phyloP scores from a whole-genome alignment of 495 filamentous ascomycete genomes.

The Poronia punctata region DNA sequence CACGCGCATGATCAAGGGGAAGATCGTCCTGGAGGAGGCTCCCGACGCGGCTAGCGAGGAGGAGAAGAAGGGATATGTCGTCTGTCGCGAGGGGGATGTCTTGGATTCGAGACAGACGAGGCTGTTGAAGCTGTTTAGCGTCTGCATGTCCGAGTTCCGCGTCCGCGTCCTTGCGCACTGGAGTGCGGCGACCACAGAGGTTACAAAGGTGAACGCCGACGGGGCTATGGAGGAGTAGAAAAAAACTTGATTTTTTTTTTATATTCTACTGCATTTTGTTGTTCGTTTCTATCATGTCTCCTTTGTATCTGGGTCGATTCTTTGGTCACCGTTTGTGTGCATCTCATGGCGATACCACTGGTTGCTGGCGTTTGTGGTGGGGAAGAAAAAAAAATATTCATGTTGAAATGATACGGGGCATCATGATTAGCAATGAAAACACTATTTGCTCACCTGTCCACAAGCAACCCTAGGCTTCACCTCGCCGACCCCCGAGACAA shows the following conservation, averaged over 20 bases:
- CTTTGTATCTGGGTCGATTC: slow-evolving; percentile 2
- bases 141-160: slow-evolving; percentile 80
- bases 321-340: slow-evolving; percentile 16
- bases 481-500: no score
- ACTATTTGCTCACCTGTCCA: not conserved
- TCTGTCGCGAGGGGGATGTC: slow-evolving; percentile 75
- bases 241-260: not conserved
- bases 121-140: slow-evolving; percentile 87
- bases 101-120: slow-evolving; percentile 85
- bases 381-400: slow-evolving; percentile 11
- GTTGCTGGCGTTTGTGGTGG: slow-evolving; percentile 24
- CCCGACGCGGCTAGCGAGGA: slow-evolving; percentile 31
- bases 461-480: no score
- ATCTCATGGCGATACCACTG: slow-evolving; percentile 29
- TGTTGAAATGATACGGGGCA: slow-evolving; percentile 4
- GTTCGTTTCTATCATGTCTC: not conserved
- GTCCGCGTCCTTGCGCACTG: slow-evolving; percentile 72
- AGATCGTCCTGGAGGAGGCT: slow-evolving; percentile 64
- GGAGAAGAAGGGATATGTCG: slow-evolving; percentile 45
- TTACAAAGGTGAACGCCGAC: slow-evolving; percentile 44
- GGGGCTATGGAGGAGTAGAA: slow-evolving; percentile 18
- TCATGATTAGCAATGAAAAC: slow-evolving; percentile 4
- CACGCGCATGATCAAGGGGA: slow-evolving; percentile 78
- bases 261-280: not conserved
- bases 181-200: slow-evolving; percentile 50